phyloP scores from a whole-genome alignment of 2,329 filamentous ascomycete genomes.

The Nemania bipapillata region DNA sequence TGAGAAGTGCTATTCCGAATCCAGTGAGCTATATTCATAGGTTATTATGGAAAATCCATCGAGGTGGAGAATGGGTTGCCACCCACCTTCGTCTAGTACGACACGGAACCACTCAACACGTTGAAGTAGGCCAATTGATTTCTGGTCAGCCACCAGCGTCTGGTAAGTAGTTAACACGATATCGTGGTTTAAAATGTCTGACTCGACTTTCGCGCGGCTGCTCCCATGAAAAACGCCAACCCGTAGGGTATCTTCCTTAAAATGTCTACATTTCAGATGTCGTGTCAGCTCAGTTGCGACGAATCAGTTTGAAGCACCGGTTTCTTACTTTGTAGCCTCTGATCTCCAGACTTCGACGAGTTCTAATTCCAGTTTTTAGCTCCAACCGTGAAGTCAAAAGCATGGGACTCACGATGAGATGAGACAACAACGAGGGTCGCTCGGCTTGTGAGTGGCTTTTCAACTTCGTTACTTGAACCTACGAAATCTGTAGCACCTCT shows the following conservation, averaged over 20 bases:
- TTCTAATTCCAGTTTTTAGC: not conserved
- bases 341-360: not conserved
- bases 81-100: conserved; percentile 30
- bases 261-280: not conserved
- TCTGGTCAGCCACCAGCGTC: conserved; percentile 13
- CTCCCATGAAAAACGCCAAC: not conserved
- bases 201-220: not conserved
- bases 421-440: conserved; percentile 18
- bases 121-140: not conserved
- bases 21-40: conserved; percentile 16
- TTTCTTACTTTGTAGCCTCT: conserved; percentile 2
- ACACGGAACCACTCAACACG: conserved; percentile 23
- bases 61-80: not conserved
- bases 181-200: not conserved
- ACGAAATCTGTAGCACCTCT: not conserved
- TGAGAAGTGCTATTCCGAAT: conserved; percentile 22
- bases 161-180: conserved; percentile 25
- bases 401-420: conserved; percentile 10
- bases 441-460: not conserved
- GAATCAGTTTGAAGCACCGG: not conserved
- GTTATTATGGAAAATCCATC: not conserved
- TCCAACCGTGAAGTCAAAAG: not conserved
- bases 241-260: not conserved
- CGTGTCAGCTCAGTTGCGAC: not conserved
- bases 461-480: too few species aligned